Conservation (phyloP, 2,329 filamentous ascomycete species). For the Claviceps sp. region DNA sequence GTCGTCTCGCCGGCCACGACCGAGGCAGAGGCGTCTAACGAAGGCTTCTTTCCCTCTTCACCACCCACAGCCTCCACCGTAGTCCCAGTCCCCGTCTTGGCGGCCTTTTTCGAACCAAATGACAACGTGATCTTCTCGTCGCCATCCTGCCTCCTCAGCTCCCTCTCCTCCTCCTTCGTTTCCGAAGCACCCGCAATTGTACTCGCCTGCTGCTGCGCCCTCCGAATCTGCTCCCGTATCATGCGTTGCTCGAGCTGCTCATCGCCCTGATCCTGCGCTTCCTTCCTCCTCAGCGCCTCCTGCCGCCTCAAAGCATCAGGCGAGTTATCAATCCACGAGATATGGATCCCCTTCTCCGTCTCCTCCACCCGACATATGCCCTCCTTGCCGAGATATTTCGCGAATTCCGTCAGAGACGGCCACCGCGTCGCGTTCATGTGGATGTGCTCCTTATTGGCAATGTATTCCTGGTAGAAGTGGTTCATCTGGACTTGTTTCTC, state of each 20-base stretch:
- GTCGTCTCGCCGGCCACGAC: constrained; percentile 4
- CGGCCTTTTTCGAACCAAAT: constrained; percentile 36
- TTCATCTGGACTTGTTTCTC: constrained; percentile 86
- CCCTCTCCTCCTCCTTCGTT: constrained; percentile 28
- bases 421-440: constrained; percentile 93
- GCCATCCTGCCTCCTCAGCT: constrained; percentile 51
- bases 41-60: constrained; percentile 7
- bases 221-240: constrained; percentile 70
- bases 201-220: constrained; percentile 48
- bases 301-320: constrained; percentile 70
- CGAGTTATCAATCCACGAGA: constrained; percentile 85
- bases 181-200: constrained; percentile 25
- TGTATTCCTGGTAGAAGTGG: constrained; percentile 90
- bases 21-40: constrained; percentile 11
- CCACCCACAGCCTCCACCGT: neutral
- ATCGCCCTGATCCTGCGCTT: constrained; percentile 78
- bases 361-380: constrained; percentile 86
- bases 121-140: constrained; percentile 58
- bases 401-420: constrained; percentile 79
- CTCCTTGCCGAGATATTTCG: constrained; percentile 73
- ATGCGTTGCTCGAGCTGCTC: constrained; percentile 78
- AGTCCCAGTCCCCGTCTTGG: constrained; percentile 10
- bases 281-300: constrained; percentile 71
- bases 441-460: constrained; percentile 63
- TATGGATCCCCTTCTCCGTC: constrained; percentile 69